Base-by-base conservation (phyloP, 2,329 filamentous ascomycete species). In the Pseudogymnoascus sp. region DNA sequence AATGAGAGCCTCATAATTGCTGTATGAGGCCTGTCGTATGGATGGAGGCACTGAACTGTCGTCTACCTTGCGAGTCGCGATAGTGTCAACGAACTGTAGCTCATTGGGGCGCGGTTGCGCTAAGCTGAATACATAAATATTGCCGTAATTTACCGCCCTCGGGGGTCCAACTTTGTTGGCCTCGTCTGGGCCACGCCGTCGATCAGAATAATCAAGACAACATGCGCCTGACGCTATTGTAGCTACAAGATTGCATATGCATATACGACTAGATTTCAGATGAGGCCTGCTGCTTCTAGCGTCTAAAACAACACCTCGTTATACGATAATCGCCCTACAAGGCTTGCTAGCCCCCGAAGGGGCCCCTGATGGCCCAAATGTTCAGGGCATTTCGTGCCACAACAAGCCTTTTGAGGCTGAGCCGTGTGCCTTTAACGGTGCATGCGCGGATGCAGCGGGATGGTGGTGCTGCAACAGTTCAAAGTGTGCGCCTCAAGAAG, bases 1-100 rank as follows among this genome's bases (percentile, higher is more conserved):
- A 71, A 62, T 61, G 67, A 68, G 50, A 78, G 75, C 75, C 73
- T 78, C 77, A 79, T 79, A 66, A 59, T 71, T 64, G 67, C 61
- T 67, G 61, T 59, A 56, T 64, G 64, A 66, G 37, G 62, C n/a
- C 40, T 19, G 40, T 42, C 59, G 59, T 61, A 40, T 2, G 59
- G 59, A 61, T 40, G 21, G 59, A 16, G 31, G 59, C 59, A 47
- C 33, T 56, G 10, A 33, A 56, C n/a, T 56, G 50, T 56, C 50
- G 59, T 61, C 59, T 47, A 47, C 59, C 35, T 61, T 38, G 33
- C 59, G 59, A 40, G 59, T 61, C 35, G 59, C 59, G 59, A 38
- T 40, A 38, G 40, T 6, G 59, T 61, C 59, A 16, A 47, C 33
- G 35, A 47, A 21, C 59, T 61, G 59, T 38, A 61, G 26, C 40